Evolutionary conservation across 768 basidiomycete genomes (phyloP), one percentile per base, ranked within the genome.

Genomic region (Trametes meyenii): DNA sequence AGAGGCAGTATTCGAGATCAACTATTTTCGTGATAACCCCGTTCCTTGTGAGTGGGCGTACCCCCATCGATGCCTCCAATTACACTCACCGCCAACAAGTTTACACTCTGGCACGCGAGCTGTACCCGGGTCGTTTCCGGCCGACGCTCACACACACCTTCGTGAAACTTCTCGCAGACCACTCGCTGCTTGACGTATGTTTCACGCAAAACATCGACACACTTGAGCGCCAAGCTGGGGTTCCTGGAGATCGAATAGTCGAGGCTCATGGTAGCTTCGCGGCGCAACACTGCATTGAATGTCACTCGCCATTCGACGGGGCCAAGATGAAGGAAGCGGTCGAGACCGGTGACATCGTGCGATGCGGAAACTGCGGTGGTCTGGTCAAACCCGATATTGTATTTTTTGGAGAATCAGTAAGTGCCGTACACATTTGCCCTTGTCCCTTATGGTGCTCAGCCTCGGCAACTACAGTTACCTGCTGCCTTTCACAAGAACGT

Each of bases 201-300:
- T 92, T 92, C 69, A 94, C 93, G 5, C 94, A 94, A 74, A 96
- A 95, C 70, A 94, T 94, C 57, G 96, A 98, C 71, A 96, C 94
- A 0, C 84, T 98, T 14, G 96, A 98, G 71, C 83, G 91, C 2
- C 81, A 85, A 5, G 92, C 94, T 0, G 92, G 92, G 5, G 82
- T 97, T 0, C 86, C 90, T 0, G 79, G 74, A 0, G 74, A 83
- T 35, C 86, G 86, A 71, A 87, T 98, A 62, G 81, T 98, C 50
- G 96, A 98, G 76, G 97, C 97, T 0, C 97, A 99, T 69, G 97
- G 96, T 2, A 95, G 92, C 66, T 99, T 98, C 66, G 96, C 96
- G 0, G 76, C 80, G 1, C 92, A 96, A 56, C 80, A 85, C 53
- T 99, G 97, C 66, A 85, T 98, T 16, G 77, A 85, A 7, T 99